Base-by-base conservation (phyloP, 768 basidiomycete species). In the Rhizopogon rudus region DNA sequence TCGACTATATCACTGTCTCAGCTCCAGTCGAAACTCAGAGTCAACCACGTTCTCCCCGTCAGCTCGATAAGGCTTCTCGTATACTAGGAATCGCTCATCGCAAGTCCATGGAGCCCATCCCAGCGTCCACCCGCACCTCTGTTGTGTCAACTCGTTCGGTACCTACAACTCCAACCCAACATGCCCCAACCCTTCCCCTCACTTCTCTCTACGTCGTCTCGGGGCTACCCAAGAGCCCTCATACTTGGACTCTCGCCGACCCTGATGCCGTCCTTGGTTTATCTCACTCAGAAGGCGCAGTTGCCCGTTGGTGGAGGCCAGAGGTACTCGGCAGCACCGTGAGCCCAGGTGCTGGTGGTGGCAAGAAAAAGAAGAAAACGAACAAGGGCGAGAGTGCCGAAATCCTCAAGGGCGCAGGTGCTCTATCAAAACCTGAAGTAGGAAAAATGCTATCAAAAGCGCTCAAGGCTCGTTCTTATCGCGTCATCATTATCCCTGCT, bases 401-500 rank as follows among this genome's bases (percentile, higher is more conserved):
- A 61, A 58, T 84, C 35, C 71, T 82, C 71, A 91, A 88, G 67
- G 88, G 87, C 28, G 85, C 88, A 7, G 90, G 87, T 49, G 87
- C 88, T 14, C 81, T 95, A 48, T 83, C 80, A 67, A 93, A 90
- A 71, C 85, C 88, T 58, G 93, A 95, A 60, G 87, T 91, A 51
- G 88, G 86, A 9, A 92, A 91, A 75, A 91, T 95, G 84, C 77
- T 93, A 41, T 90, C 88, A 57, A 94, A 94, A 70, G 87, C 90
- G 5, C 82, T 94, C 66, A 95, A 96, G 81, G 91, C 90, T 56
- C 55, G 70, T 63, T 37, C 40, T 1, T 37, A 8, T 22, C 13
- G 33, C 33, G 4, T n/a, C 0, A 7, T 20, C 20, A 1, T n/a
- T 33, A 20, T 17, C 14, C 3, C 28, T 52, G 33, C 57, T 25